These are phyloP conservation scores for Malus hybrid DNA, from an alignment of 331 rosid species.

Conservation along the genomic window DNA sequence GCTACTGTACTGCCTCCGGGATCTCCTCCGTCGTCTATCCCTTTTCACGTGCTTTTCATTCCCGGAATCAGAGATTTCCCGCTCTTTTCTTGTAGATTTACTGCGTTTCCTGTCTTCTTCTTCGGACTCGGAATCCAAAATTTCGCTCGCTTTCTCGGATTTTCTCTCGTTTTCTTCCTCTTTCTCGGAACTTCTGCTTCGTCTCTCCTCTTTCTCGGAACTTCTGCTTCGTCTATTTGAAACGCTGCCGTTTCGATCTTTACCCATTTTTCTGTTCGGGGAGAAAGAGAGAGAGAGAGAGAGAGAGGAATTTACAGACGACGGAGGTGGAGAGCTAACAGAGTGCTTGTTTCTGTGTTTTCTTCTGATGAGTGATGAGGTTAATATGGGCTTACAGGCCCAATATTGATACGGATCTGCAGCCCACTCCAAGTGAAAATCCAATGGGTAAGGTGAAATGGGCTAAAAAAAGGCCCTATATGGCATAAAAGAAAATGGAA, in stretches of 20 bases:
- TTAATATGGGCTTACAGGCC: no score
- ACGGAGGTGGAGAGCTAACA: neutral
- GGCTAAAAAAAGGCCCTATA: no score
- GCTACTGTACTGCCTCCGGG: slow-evolving; percentile 48
- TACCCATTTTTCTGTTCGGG: slow-evolving; percentile 29
- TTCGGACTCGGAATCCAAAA: slow-evolving; percentile 1
- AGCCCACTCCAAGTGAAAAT: neutral
- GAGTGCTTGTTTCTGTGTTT: neutral
- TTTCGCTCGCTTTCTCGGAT: slow-evolving; percentile 25
- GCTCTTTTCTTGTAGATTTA: slow-evolving; percentile 31
- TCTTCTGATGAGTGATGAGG: neutral
- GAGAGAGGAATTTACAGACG: neutral
- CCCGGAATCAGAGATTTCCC: slow-evolving; percentile 40
- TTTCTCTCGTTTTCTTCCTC: slow-evolving; percentile 31
- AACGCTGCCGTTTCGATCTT: slow-evolving; percentile 25
- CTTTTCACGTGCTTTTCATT: slow-evolving; percentile 18
- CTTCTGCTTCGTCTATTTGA: slow-evolving; percentile 1
- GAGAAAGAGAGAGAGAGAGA: neutral
- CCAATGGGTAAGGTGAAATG: neutral
- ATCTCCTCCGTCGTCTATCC: slow-evolving; percentile 31
- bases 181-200: slow-evolving; percentile 11
- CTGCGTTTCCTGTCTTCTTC: slow-evolving; percentile 11
- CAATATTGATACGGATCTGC: neutral
- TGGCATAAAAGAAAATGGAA: no score
- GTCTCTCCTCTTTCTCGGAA: slow-evolving; percentile 22